phyloP scores from a whole-genome alignment of 139 green algal genomes.

The Ettlia oleoabundans region DNA sequence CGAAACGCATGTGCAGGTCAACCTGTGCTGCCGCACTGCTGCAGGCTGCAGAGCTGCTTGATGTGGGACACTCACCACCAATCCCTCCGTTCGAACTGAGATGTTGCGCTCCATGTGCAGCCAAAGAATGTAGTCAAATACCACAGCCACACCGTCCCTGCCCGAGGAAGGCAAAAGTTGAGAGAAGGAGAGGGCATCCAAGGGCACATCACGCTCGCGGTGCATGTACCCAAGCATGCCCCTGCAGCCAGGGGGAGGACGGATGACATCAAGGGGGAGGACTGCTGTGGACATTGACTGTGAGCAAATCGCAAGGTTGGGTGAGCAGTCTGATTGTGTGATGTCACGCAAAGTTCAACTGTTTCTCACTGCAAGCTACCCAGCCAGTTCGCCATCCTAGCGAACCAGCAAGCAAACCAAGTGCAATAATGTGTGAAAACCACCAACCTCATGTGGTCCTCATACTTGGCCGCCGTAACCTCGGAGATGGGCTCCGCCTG shows the following conservation, averaged over 20 bases:
- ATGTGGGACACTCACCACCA: no score
- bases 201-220: conserved; percentile 34
- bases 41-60: no score
- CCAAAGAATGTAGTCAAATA: conserved; percentile 71
- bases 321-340: no score
- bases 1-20: no score
- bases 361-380: no score
- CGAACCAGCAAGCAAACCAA: not conserved
- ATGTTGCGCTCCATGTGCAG: conserved; percentile 46
- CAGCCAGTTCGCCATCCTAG: no score
- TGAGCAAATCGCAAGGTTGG: no score
- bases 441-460: conserved; percentile 37
- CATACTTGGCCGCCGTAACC: conserved; percentile 58
- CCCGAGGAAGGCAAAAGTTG: conserved; percentile 44
- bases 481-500: conserved; percentile 51
- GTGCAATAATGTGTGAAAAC: not conserved
- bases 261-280: no score
- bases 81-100: conserved; percentile 35
- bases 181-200: conserved; percentile 48
- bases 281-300: no score
- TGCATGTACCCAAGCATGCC: conserved; percentile 64
- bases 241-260: conserved; percentile 18
- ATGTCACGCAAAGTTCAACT: no score
- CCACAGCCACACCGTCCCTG: conserved; percentile 35
- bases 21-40: no score